Conservation (phyloP, 179 eudicot species). For the Spergularia azorica region DNA sequence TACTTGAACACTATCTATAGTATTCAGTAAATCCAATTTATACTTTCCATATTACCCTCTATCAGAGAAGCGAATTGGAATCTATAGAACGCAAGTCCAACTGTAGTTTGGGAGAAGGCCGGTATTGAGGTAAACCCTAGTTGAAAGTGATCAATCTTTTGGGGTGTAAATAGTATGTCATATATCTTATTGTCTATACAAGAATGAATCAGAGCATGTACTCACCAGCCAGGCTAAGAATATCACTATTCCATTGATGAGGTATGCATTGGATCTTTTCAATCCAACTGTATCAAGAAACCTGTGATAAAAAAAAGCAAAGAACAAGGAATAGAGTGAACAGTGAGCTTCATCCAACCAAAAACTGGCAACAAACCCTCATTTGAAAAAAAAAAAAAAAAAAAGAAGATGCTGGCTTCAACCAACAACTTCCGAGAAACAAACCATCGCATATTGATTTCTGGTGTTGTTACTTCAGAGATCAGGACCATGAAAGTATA, state of each 20-base stretch:
- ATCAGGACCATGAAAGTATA: conserved; percentile 60
- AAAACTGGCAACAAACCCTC: neutral
- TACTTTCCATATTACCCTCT: neutral
- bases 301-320: conserved; percentile 41
- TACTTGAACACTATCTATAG: neutral
- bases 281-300: conserved; percentile 90
- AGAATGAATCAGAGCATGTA: conserved; percentile 18
- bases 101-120: neutral
- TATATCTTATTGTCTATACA: neutral
- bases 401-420: neutral
- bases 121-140: neutral
- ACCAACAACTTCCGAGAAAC: neutral
- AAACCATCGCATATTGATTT: conserved; percentile 52
- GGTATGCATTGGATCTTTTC: conserved; percentile 83
- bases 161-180: neutral
- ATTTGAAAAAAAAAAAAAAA: no score
- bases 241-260: conserved; percentile 84
- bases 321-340: neutral
- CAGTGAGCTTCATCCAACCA: conserved; percentile 16
- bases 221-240: conserved; percentile 97
- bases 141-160: neutral
- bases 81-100: neutral
- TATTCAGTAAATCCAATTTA: neutral
- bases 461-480: conserved; percentile 59
- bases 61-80: neutral